Evolutionary conservation across 352 stramenopile genomes (phyloP), one percentile per base, ranked within the genome.

Genomic region (Phytophthora pluvialis): DNA sequence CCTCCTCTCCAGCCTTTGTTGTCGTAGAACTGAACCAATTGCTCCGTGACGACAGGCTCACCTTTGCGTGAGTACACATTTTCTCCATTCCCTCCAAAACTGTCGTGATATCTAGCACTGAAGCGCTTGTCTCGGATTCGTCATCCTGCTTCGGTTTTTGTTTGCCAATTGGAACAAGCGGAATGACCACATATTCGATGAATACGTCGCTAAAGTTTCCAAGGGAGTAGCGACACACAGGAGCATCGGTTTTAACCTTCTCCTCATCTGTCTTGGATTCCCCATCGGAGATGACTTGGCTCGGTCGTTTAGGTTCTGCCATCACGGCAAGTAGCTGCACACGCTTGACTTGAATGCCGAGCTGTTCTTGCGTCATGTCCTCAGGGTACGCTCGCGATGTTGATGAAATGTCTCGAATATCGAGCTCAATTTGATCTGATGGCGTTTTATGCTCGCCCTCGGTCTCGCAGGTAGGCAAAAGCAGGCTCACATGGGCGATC

Each of bases 341-440:
- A 32, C 54, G 50, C 3, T 73, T 67, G 2, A 82, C 38, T 33
- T 78, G 68, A 43, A 91, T 72, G 0, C 76, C 57, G 16, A 83
- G 61, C 33, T 93, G 82, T 44, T 93, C 84, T 5, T 85, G 56
- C 1, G 57, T 69, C 12, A 36, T 32, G 28, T 88, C 56, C 8
- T 75, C 67, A 0, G 80, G 70, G 31, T 80, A 87, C 1, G 59
- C 45, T 9, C 80, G 72, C 11, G 85, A 94, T 3, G 47, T 58
- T 7, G 88, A 72, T 26, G 53, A 32, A n/a, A 91, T 51, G 10
- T 76, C 49, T 8, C 63, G 57, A 35, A 92, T 46, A 18, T 80
- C 64, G 3, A 94, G 53, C 28, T 91, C 73, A 15, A 92, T 42
- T 29, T 77, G 70, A 67, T 92, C 83, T 0, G 74, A 78, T n/a